Evolutionary conservation across 768 basidiomycete genomes (phyloP).

Genomic region (Leucocoprinus sp.): DNA sequence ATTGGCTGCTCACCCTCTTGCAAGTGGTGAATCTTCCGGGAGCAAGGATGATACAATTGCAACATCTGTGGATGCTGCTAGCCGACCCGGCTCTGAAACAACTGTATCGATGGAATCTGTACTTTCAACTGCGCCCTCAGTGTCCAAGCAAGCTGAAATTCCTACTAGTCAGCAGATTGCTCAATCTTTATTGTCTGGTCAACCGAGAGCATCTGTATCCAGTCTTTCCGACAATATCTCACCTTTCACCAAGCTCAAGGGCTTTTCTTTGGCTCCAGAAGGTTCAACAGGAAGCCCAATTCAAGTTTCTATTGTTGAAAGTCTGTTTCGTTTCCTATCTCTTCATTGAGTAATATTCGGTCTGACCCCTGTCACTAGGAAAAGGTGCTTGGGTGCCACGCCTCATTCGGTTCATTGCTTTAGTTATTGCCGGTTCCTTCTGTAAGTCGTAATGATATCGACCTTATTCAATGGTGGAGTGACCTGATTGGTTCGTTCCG

Average conservation of each 20-base stretch:
- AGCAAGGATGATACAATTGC: not conserved
- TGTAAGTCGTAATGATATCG: constrained; percentile 43
- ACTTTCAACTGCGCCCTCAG: constrained; percentile 12
- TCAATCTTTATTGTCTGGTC: constrained; percentile 36
- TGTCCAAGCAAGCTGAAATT: constrained; percentile 10
- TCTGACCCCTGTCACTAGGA: constrained; percentile 30
- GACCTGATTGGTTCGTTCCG: not conserved
- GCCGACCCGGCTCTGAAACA: constrained; percentile 5
- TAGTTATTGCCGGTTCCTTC: constrained; percentile 51
- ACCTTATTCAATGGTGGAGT: not conserved
- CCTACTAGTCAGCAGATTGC: constrained; percentile 36
- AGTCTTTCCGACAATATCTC: constrained; percentile 19
- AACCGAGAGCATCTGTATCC: constrained; percentile 16
- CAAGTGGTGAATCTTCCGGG: constrained; percentile 9
- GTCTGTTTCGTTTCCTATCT: constrained; percentile 35
- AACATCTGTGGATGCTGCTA: constrained; percentile 10
- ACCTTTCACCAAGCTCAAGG: constrained; percentile 31
- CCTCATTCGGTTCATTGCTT: constrained; percentile 52
- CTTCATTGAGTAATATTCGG: not conserved
- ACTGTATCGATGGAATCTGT: constrained; percentile 13
- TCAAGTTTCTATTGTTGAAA: constrained; percentile 75
- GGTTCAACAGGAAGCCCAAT: constrained; percentile 50
- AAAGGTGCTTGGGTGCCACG: constrained; percentile 62
- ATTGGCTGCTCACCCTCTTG: constrained; percentile 29
- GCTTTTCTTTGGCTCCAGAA: constrained; percentile 14